phyloP scores from a whole-genome alignment of 2,329 filamentous ascomycete genomes.

The Aspergillus transmontanensis region DNA sequence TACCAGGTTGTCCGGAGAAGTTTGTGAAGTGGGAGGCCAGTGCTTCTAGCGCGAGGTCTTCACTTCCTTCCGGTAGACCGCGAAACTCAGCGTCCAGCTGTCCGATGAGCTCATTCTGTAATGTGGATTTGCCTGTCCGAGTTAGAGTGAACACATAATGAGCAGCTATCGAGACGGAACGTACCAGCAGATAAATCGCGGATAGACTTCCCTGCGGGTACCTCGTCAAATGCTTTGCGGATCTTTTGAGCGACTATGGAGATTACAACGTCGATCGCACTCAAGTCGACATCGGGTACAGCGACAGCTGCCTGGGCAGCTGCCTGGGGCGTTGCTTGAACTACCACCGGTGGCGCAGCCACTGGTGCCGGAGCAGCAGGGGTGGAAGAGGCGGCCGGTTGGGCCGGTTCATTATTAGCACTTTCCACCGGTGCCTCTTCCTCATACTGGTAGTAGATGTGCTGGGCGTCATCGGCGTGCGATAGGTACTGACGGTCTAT shows the following conservation, averaged over 20 bases:
- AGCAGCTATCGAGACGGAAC: slow-evolving; percentile 51
- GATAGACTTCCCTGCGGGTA: slow-evolving; percentile 92
- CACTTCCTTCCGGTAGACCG: slow-evolving; percentile 95
- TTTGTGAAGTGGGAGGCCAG: slow-evolving; percentile 90
- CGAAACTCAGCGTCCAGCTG: slow-evolving; percentile 98
- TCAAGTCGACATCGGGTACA: slow-evolving; percentile 78
- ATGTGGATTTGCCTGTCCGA: slow-evolving; percentile 83
- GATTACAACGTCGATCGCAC: slow-evolving; percentile 85
- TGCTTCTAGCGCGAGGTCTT: slow-evolving; percentile 95
- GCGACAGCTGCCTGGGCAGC: slow-evolving; percentile 61
- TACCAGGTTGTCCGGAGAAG: slow-evolving; percentile 98
- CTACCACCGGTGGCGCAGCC: background rate
- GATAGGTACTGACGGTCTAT: background rate
- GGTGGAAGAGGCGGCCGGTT: background rate
- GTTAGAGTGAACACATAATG: background rate
- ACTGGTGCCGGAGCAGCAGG: background rate
- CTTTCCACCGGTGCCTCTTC: background rate
- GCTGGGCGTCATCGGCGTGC: background rate
- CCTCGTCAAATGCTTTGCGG: slow-evolving; percentile 87
- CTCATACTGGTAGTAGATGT: background rate
- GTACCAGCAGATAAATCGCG: slow-evolving; percentile 92
- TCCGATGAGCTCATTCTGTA: slow-evolving; percentile 98
- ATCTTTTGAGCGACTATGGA: slow-evolving; percentile 95
- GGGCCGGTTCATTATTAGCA: background rate
- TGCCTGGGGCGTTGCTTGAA: slow-evolving; percentile 29